Evolutionary conservation across 2,329 filamentous ascomycete genomes (phyloP).

Genomic region (Akanthomyces lecanii): DNA sequence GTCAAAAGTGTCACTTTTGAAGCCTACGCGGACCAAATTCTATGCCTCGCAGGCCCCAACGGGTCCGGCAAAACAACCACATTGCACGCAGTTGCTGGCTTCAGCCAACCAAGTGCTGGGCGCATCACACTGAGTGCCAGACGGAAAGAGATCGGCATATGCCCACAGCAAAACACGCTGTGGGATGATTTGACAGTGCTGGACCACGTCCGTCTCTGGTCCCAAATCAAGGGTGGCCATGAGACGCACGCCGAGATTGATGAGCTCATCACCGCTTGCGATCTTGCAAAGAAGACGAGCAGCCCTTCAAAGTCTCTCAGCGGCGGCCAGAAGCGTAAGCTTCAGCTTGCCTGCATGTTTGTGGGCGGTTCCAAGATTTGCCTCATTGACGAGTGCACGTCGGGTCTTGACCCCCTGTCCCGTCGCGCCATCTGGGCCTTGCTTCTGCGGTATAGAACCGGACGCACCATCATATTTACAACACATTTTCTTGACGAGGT

Average conservation of each 20-base stretch:
- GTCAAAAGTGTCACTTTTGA: conserved; percentile 58
- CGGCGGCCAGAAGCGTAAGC: conserved; percentile 12
- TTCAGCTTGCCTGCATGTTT: conserved; percentile 58
- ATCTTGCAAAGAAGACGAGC: conserved; percentile 54
- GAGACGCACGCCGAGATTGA: conserved; percentile 44
- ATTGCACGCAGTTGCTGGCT: conserved; percentile 62
- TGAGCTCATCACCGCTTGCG: conserved; percentile 53
- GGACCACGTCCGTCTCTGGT: conserved; percentile 63
- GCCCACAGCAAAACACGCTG: conserved; percentile 65
- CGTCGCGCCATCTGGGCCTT: conserved; percentile 68
- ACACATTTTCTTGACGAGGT: conserved; percentile 72
- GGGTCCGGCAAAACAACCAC: conserved; percentile 69
- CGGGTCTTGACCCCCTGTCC: conserved; percentile 62
- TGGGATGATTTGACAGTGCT: conserved; percentile 62
- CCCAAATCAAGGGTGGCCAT: conserved; percentile 48
- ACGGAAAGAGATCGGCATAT: conserved; percentile 45
- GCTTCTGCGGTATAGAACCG: conserved; percentile 57
- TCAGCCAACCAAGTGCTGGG: conserved; percentile 57
- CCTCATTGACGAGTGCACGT: conserved; percentile 65
- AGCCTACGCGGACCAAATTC: conserved; percentile 56
- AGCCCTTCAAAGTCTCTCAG: conserved; percentile 49
- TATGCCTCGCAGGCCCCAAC: conserved; percentile 66
- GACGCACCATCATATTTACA: conserved; percentile 61
- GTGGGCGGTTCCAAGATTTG: conserved; percentile 65
- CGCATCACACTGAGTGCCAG: conserved; percentile 54